Conservation (phyloP, 441 rosid genomes). For the Rhodomyrtus psidioides region DNA sequence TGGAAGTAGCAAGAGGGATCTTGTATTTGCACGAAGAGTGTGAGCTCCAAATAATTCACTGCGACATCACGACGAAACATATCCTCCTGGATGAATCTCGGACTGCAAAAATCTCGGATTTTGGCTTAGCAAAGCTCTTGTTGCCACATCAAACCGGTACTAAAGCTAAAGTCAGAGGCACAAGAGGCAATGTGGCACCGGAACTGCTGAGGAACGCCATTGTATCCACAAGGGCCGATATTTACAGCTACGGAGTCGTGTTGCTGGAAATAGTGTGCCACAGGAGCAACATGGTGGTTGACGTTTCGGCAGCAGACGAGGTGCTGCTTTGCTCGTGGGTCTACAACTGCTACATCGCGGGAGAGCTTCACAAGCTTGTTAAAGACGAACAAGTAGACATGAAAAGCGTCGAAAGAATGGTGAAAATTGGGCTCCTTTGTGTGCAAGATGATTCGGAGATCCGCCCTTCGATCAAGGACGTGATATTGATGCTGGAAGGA, state of each 20-base stretch:
- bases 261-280: conserved; percentile 1
- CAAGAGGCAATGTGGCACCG: not conserved
- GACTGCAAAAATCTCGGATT: not conserved
- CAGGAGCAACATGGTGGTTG: not conserved
- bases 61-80: not conserved
- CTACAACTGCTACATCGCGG: not conserved
- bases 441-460: not conserved
- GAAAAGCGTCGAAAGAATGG: not conserved
- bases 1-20: not conserved
- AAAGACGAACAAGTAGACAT: not conserved
- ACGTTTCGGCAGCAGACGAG: not conserved
- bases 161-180: not conserved
- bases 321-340: not conserved
- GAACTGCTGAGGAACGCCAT: not conserved
- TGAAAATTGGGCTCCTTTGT: not conserved
- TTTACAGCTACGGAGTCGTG: not conserved
- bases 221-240: not conserved
- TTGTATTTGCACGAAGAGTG: not conserved
- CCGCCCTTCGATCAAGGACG: conserved; percentile 1
- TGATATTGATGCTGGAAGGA: conserved; percentile 4
- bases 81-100: not conserved
- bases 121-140: not conserved
- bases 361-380: not conserved
- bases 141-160: not conserved
- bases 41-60: not conserved